A percentile compares a stretch with the other conserved stretches of the same genome.
Conservation (phyloP, 1,284 basidiomycete species). For the Golubevia pallescens region DNA sequence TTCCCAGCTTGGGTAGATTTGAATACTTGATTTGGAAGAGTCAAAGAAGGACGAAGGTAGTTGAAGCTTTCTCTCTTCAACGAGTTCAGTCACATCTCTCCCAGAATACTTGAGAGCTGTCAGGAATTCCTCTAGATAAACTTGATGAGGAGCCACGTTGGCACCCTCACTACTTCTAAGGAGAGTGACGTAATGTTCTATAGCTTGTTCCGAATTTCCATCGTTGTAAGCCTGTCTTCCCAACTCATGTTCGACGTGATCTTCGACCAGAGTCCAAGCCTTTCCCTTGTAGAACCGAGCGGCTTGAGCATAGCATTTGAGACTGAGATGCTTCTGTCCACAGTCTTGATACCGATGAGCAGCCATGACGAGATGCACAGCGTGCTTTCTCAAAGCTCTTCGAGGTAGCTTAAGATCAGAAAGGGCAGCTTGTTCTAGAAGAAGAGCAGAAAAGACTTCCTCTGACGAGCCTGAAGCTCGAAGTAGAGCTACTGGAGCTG, state of each 20-base stretch:
- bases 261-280: constrained; percentile 66
- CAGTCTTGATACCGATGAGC: constrained; percentile 68
- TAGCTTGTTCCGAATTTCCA: constrained; percentile 66
- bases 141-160: constrained; percentile 58
- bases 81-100: constrained; percentile 4
- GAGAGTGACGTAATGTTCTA: constrained; percentile 65
- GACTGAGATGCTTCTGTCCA: constrained; percentile 47
- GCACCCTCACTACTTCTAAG: constrained; percentile 20
- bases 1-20: not conserved
- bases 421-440: constrained; percentile 69
- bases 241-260: constrained; percentile 67
- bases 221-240: constrained; percentile 68
- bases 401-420: constrained; percentile 63
- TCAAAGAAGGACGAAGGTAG: constrained; percentile 25
- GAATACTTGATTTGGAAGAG: constrained; percentile 11
- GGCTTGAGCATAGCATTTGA: constrained; percentile 34
- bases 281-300: constrained; percentile 24
- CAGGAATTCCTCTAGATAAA: constrained; percentile 66
- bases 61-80: constrained; percentile 3
- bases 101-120: constrained; percentile 66
- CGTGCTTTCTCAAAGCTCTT: constrained; percentile 65
- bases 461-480: constrained; percentile 54
- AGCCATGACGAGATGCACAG: constrained; percentile 67
- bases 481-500: constrained; percentile 34
- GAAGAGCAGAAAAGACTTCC: constrained; percentile 68